Evolutionary conservation across 73 alveolate species (phyloP).

Genomic region (Symbiodinium natans): DNA sequence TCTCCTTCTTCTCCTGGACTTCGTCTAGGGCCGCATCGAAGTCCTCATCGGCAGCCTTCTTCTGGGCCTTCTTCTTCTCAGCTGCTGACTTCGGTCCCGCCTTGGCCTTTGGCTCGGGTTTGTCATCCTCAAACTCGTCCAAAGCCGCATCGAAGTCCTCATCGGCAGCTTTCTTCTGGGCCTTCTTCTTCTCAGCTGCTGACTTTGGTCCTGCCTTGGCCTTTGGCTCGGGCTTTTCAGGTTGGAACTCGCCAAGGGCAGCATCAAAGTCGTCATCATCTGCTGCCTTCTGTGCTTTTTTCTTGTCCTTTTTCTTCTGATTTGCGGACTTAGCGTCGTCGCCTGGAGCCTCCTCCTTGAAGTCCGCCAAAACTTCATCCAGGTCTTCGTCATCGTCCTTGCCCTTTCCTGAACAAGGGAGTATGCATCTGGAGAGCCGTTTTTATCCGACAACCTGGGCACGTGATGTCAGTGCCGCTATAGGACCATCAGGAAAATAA

Average conservation of each 20-base stretch:
- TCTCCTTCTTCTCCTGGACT: not conserved
- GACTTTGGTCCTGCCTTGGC: not conserved
- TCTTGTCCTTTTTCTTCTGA: conserved; percentile 57
- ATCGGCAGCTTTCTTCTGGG: not conserved
- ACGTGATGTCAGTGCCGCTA: not conserved
- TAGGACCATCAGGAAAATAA: too few species aligned
- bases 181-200: not conserved
- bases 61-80: not conserved
- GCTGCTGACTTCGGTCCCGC: conserved; percentile 6
- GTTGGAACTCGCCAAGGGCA: conserved; percentile 33
- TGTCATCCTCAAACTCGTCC: conserved; percentile 94
- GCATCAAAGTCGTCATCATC: conserved; percentile 42
- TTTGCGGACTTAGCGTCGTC: not conserved
- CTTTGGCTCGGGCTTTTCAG: conserved; percentile 2
- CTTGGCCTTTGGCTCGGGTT: conserved; percentile 94
- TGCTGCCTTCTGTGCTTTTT: conserved; percentile 1
- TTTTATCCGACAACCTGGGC: too few species aligned
- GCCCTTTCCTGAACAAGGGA: conserved; percentile 20
- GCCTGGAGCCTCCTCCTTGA: not conserved
- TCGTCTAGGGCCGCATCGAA: conserved; percentile 47
- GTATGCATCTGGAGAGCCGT: too few species aligned
- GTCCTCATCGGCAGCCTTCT: conserved; percentile 32
- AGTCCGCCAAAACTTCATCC: conserved; percentile 47
- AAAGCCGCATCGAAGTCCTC: conserved; percentile 24
- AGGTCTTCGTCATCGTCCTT: conserved; percentile 38